These are phyloP conservation scores for Paraphaeosphaeria minitans DNA, from an alignment of 2,329 filamentous ascomycete species.

Conservation along the genomic window DNA sequence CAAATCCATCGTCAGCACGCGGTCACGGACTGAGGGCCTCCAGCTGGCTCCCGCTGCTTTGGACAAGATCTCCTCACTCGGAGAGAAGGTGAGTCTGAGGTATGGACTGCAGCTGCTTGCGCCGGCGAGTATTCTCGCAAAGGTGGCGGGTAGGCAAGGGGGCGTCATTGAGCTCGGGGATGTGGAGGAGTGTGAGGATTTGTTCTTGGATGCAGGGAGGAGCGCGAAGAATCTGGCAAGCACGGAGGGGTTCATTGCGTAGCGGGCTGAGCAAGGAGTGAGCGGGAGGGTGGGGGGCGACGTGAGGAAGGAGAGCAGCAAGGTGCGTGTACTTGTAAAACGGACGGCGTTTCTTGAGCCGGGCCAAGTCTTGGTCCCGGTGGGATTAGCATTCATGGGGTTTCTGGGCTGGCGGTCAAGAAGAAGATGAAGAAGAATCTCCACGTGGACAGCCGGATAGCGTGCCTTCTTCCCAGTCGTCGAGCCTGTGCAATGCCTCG, in stretches of 20 bases:
- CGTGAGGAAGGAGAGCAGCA: too few relatives aligned
- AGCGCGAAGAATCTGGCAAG: slow-evolving; percentile 48
- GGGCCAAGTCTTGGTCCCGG: not conserved
- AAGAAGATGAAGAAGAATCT: too few relatives aligned
- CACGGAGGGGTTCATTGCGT: slow-evolving; percentile 43
- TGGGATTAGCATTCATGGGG: not conserved
- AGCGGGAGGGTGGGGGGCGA: too few relatives aligned
- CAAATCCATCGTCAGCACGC: slow-evolving; percentile 85
- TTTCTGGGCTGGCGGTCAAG: not conserved
- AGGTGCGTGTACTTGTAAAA: slow-evolving; percentile 14
- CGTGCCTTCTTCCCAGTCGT: too few relatives aligned
- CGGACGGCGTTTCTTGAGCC: not conserved
- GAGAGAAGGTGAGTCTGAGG: slow-evolving; percentile 84
- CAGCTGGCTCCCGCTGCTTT: slow-evolving; percentile 80
- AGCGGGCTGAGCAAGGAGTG: slow-evolving; percentile 10
- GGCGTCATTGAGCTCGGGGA: slow-evolving; percentile 60
- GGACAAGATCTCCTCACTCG: slow-evolving; percentile 84
- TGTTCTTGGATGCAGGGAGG: slow-evolving; percentile 57
- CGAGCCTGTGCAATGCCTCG: too few relatives aligned
- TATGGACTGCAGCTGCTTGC: slow-evolving; percentile 93
- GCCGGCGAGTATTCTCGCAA: slow-evolving; percentile 87
- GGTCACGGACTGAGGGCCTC: slow-evolving; percentile 80
- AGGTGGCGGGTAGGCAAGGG: slow-evolving; percentile 61
- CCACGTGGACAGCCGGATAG: too few relatives aligned
- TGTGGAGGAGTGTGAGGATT: slow-evolving; percentile 55